Conservation (phyloP, 2,329 filamentous ascomycete species). For the Arthrobotrys megalospora region DNA sequence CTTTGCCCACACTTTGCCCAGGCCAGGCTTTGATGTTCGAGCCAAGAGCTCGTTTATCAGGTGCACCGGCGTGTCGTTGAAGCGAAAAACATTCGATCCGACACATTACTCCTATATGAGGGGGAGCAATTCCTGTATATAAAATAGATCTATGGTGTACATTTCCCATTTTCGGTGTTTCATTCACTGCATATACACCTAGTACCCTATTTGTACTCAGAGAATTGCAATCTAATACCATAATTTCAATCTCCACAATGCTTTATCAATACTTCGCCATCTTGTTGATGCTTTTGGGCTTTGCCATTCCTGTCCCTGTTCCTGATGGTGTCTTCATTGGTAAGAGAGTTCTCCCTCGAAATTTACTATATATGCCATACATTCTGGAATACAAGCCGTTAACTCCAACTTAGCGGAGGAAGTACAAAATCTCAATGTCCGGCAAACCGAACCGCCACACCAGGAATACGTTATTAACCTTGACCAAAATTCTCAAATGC, state of each 20-base stretch:
- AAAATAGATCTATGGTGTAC: background rate
- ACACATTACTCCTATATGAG: background rate
- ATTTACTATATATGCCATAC: no score
- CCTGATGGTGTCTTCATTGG: background rate
- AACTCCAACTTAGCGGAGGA: background rate
- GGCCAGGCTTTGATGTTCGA: background rate
- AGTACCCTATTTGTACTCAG: no score
- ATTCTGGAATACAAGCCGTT: background rate
- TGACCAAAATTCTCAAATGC: background rate
- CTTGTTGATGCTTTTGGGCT: background rate
- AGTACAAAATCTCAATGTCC: background rate
- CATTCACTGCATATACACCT: background rate
- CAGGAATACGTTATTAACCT: conserved; percentile 7
- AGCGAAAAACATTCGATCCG: background rate
- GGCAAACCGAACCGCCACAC: background rate
- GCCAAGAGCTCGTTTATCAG: background rate
- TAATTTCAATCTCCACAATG: background rate
- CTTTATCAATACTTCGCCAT: background rate
- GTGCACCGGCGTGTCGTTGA: background rate
- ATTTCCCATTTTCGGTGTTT: no score
- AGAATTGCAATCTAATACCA: background rate
- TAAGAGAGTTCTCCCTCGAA: background rate
- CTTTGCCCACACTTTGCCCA: background rate
- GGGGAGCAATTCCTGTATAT: background rate
- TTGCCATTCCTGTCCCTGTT: background rate